Evolutionary conservation across 768 basidiomycete species (phyloP), one percentile per base, ranked within the genome.

Genomic region (Asterophora parasitica): DNA sequence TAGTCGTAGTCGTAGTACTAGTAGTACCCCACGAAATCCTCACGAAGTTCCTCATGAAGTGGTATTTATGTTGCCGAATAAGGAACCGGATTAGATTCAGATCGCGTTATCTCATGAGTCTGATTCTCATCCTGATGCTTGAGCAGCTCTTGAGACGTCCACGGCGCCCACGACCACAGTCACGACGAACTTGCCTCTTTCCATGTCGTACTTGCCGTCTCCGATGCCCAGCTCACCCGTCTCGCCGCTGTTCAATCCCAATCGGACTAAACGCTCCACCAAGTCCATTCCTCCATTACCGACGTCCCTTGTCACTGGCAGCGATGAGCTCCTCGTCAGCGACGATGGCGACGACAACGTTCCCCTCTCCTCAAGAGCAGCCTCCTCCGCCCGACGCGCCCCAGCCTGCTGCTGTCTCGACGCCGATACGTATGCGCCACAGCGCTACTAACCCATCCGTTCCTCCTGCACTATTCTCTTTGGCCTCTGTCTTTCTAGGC

Each of bases 341-440:
- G 11, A n/a, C 16, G n/a, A 42, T 26, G 16, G 33, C 28, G 19
- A 44, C 16, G 8, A 23, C 10, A 20, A n/a, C 19, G 7, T 9
- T 16, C 20, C 15, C 31, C 10, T 23, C 27, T 40, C 26, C 44
- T 13, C 6, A 6, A n/a, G 16, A 38, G 19, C 32, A 42, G 27
- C 7, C 43, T 34, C 39, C 43, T 50, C 28, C 36, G 31, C 8
- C 7, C 11, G 19, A 32, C 16, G 15, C 44, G 23, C 36, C 43
- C 27, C 35, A 54, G 34, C 32, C 38, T 20, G 34, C 20, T 17
- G 48, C 61, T 13, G 66, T 70, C 44, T 80, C 97, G 42, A 90
- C 92, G 1, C 90, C 95, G 10, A 71, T 94, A 40, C 85, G 94
- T n/a, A n/a, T n/a, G n/a, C n/a, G n/a, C n/a, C n/a, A n/a, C n/a